These are phyloP conservation scores for Xylaria intraflava DNA, from an alignment of 495 filamentous ascomycete genomes.

Conservation along the genomic window DNA sequence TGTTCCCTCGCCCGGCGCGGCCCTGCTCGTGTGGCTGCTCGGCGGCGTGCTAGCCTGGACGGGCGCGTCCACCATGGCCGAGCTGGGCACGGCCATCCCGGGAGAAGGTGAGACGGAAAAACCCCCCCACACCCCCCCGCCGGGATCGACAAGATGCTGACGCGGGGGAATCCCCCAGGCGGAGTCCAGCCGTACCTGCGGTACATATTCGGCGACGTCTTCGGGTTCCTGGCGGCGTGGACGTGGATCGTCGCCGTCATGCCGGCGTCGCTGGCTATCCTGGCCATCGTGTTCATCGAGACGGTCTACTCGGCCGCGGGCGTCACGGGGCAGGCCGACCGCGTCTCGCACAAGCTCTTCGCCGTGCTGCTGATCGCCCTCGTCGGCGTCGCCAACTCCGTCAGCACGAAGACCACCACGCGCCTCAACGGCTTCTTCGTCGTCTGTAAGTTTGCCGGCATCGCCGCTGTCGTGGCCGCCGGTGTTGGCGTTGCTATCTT, in stretches of 20 bases:
- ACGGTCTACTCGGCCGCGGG: conserved; percentile 44
- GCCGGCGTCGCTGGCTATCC: conserved; percentile 51
- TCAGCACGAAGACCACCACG: conserved; percentile 51
- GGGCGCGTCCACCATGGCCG: conserved; percentile 47
- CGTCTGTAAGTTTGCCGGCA: conserved; percentile 42
- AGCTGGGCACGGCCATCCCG: conserved; percentile 50
- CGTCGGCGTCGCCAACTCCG: conserved; percentile 46
- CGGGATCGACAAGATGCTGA: not conserved
- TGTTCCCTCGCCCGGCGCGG: conserved; percentile 46
- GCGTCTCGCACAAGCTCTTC: conserved; percentile 41
- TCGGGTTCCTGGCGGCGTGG: conserved; percentile 51
- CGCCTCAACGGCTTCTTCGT: conserved; percentile 50
- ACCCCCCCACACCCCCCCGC: not conserved
- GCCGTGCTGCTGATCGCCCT: conserved; percentile 39
- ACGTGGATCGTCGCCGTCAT: conserved; percentile 53
- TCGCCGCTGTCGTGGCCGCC: conserved; percentile 41
- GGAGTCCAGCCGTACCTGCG: conserved; percentile 51
- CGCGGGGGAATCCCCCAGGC: conserved; percentile 19
- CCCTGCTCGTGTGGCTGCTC: conserved; percentile 47
- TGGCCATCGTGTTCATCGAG: conserved; percentile 55
- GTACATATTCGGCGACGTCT: conserved; percentile 49
- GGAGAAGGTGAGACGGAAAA: conserved; percentile 30
- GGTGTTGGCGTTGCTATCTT: conserved; percentile 40
- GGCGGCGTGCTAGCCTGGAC: conserved; percentile 51
- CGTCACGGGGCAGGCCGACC: conserved; percentile 35